Evolutionary conservation across 2,329 filamentous ascomycete genomes (phyloP).

Genomic region (Teratosphaeria viscida): DNA sequence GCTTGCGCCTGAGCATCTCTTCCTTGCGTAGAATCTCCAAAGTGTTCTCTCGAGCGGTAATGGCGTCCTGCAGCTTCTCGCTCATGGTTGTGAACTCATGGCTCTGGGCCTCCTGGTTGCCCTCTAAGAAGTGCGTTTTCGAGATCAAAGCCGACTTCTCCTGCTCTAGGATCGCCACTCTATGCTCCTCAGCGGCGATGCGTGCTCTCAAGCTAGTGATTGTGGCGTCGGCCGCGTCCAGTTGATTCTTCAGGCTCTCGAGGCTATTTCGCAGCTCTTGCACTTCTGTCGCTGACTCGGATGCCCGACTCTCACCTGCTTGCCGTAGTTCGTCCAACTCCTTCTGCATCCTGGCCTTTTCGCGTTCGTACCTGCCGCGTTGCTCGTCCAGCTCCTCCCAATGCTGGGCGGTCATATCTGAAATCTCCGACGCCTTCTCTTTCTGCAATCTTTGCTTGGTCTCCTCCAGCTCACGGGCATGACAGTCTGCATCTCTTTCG

Average conservation of each 20-base stretch:
- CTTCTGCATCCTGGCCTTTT: constrained; percentile 53
- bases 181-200: constrained; percentile 32
- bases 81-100: constrained; percentile 76
- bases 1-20: constrained; percentile 76
- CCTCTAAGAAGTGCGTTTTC: constrained; percentile 81
- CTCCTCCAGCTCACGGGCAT: constrained; percentile 39
- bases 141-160: constrained; percentile 66
- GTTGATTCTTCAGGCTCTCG: constrained; percentile 10
- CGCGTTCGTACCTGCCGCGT: constrained; percentile 51
- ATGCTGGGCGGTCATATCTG: constrained; percentile 50
- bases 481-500: constrained; percentile 48
- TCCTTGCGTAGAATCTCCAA: constrained; percentile 80
- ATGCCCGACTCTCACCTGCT: constrained; percentile 46
- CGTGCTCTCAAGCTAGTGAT: constrained; percentile 49
- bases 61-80: constrained; percentile 65
- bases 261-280: constrained; percentile 22
- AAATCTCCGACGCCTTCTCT: constrained; percentile 43
- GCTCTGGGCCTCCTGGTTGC: constrained; percentile 79
- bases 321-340: constrained; percentile 40
- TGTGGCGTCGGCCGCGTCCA: constrained; percentile 46
- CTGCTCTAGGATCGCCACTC: constrained; percentile 59
- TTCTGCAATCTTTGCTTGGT: constrained; percentile 32
- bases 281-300: constrained; percentile 41
- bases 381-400: constrained; percentile 58
- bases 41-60: constrained; percentile 57